Conservation (phyloP, 805 yeast genomes). For the Ogataea wickerhamii region DNA sequence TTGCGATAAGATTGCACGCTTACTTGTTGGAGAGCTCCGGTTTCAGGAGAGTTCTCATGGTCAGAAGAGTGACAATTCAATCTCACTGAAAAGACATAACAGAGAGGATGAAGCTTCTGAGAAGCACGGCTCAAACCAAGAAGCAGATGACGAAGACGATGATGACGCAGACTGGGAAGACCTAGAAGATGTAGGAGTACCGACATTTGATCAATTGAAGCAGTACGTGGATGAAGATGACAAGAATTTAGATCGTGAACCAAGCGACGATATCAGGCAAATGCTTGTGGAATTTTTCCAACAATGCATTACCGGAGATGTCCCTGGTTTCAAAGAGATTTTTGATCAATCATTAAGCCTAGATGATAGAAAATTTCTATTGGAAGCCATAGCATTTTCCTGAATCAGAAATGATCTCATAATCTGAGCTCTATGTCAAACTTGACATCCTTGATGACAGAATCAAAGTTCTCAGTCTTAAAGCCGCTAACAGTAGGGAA, state of each 20-base stretch:
- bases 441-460: constrained; percentile 27
- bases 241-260: constrained; percentile 30
- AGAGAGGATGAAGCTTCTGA: background rate
- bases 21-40: constrained; percentile 64
- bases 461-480: constrained; percentile 31
- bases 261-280: constrained; percentile 32
- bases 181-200: constrained; percentile 60
- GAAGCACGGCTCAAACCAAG: background rate
- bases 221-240: constrained; percentile 43
- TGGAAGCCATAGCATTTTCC: constrained; percentile 38
- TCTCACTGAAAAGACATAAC: background rate
- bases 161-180: constrained; percentile 74
- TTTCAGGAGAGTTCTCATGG: constrained; percentile 46
- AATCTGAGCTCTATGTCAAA: constrained; percentile 27
- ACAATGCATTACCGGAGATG: constrained; percentile 48
- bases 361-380: constrained; percentile 49
- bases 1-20: constrained; percentile 65
- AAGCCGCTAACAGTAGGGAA: constrained; percentile 26
- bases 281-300: constrained; percentile 51
- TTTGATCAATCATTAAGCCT: constrained; percentile 45
- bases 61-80: constrained; percentile 24
- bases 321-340: constrained; percentile 48
- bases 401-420: constrained; percentile 6
- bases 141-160: constrained; percentile 35
- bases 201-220: constrained; percentile 59